Evolutionary conservation across 306 rosid species (phyloP).

Genomic region (Trifolium repens): DNA sequence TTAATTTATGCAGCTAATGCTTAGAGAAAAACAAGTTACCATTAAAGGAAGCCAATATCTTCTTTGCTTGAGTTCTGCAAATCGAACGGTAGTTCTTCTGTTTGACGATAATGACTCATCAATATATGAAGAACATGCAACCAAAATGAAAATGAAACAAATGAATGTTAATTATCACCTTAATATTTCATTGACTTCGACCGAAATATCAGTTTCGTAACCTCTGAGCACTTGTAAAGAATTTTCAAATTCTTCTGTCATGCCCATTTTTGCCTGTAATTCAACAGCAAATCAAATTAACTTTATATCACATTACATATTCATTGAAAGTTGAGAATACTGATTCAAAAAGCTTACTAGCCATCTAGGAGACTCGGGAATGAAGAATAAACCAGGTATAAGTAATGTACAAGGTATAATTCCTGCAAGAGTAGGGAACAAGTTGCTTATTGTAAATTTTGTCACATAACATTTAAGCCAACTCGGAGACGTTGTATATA

Average conservation of each 20-base stretch:
- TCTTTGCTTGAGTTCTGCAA: too few species aligned
- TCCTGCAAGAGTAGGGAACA: constrained; percentile 57
- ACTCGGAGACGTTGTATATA: too few species aligned
- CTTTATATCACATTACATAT: constrained; percentile 19
- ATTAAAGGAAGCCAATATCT: too few species aligned
- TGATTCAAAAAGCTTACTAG: constrained; percentile 58
- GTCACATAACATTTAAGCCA: not conserved
- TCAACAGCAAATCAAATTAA: constrained; percentile 26
- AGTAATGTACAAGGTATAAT: constrained; percentile 81
- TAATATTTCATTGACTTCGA: too few species aligned
- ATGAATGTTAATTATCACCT: too few species aligned
- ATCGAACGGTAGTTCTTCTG: too few species aligned
- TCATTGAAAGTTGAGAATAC: constrained; percentile 27
- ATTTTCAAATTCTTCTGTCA: constrained; percentile 89
- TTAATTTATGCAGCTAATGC: too few species aligned
- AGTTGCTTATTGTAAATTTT: constrained; percentile 36
- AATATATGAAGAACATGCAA: too few species aligned
- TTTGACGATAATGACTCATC: too few species aligned
- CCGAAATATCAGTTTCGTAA: constrained; percentile 81
- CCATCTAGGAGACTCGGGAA: constrained; percentile 99
- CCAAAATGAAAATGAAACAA: too few species aligned
- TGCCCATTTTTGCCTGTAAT: constrained; percentile 90
- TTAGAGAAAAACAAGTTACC: too few species aligned
- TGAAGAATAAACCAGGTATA: constrained; percentile 92
- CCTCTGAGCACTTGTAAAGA: constrained; percentile 98